Percentiles rank a stretch among this genome's conserved stretches.
Conservation (phyloP, 2,329 filamentous ascomycete genomes). For the Fusarium succisae region DNA sequence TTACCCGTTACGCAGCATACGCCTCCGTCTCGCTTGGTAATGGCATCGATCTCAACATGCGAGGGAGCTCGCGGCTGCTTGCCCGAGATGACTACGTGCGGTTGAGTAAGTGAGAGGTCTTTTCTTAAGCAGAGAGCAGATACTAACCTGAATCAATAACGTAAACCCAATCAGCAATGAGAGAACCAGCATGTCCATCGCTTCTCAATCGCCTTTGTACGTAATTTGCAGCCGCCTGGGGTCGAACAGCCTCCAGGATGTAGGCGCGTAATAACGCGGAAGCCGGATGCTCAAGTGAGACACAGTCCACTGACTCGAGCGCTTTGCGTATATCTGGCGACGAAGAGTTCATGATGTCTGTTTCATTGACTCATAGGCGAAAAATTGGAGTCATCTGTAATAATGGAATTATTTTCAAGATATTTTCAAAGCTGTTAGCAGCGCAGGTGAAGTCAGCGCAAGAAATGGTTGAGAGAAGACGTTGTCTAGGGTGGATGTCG, state of each 20-base stretch:
- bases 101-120: fast-evolving
- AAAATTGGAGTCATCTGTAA: fast-evolving
- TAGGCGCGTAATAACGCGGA: fast-evolving
- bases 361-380: fast-evolving
- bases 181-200: neutral
- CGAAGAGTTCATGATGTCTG: fast-evolving
- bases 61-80: neutral
- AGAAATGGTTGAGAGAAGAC: neutral
- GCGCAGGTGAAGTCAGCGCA: neutral
- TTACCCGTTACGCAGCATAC: neutral
- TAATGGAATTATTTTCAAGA: fast-evolving
- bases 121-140: fast-evolving
- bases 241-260: fast-evolving
- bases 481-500: neutral
- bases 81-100: neutral
- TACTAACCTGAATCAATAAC: neutral
- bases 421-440: neutral
- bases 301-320: fast-evolving
- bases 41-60: neutral
- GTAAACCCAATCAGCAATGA: neutral
- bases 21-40: neutral
- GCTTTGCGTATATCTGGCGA: neutral
- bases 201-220: fast-evolving
- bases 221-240: neutral
- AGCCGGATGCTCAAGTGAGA: neutral